phyloP scores from a whole-genome alignment of 2,329 filamentous ascomycete species.

The Fusarium domesticum region DNA sequence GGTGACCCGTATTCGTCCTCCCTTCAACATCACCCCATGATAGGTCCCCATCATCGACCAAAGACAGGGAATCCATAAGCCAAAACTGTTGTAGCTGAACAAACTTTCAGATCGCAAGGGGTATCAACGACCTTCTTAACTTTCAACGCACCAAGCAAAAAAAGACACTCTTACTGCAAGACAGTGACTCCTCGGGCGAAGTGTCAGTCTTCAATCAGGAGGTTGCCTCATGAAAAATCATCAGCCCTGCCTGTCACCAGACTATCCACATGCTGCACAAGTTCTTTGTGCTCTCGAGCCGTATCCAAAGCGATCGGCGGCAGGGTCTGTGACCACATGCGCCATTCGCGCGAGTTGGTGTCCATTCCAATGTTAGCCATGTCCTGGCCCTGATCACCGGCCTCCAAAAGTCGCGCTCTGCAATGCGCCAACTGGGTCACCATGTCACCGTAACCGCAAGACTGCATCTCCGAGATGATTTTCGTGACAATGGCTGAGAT shows the following conservation, averaged over 20 bases:
- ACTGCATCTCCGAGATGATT: constrained; percentile 64
- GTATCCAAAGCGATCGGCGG: constrained; percentile 86
- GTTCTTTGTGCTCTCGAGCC: constrained; percentile 75
- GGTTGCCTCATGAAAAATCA: constrained; percentile 44
- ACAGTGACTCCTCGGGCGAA: too few relatives aligned
- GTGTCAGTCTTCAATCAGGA: background rate
- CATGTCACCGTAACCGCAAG: constrained; percentile 49
- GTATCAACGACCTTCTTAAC: too few relatives aligned
- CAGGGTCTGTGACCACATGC: constrained; percentile 65
- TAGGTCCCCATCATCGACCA: too few relatives aligned
- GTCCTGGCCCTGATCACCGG: constrained; percentile 58
- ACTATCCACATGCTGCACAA: constrained; percentile 47
- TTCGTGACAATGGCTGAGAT: constrained; percentile 70
- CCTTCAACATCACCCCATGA: too few relatives aligned
- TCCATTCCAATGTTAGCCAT: constrained; percentile 50
- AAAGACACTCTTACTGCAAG: too few relatives aligned
- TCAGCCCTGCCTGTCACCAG: constrained; percentile 37
- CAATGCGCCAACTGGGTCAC: constrained; percentile 60
- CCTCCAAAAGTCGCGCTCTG: constrained; percentile 62
- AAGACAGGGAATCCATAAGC: too few relatives aligned
- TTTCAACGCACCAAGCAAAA: too few relatives aligned
- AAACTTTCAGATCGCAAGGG: too few relatives aligned
- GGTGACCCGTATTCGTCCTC: too few relatives aligned
- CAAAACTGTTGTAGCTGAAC: too few relatives aligned
- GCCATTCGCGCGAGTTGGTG: constrained; percentile 55